Base-by-base conservation (phyloP, 768 basidiomycete species). In the Xerocomellus amylosporus region DNA sequence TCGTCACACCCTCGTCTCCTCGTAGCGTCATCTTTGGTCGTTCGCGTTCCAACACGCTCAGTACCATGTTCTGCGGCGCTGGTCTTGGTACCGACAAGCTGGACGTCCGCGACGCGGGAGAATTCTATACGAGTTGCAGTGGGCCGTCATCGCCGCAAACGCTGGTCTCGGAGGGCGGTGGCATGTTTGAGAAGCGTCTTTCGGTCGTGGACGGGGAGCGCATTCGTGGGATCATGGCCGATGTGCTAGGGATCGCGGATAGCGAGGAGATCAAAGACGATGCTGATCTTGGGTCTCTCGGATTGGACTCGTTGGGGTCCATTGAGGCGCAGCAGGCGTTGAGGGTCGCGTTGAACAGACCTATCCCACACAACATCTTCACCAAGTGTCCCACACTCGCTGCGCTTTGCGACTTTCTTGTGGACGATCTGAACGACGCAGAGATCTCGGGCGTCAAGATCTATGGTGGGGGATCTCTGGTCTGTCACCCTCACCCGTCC, bases 291-390 rank as follows among this genome's bases (percentile, higher is more conserved):
- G 74, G 73, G 17, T 64, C 71, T 0, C 72, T 87, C 14, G 86
- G 87, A 4, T 67, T 88, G 20, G 85, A 88, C 59, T 88, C 86
- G 1, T 66, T 89, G 49, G 78, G 79, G 20, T 80, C 82, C 1
- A 84, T 88, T 52, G 87, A 89, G 59, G 77, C 77, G 33, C 72
- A 79, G 8, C 77, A 83, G 38, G 72, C 72, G 1, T 60, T 87
- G 38, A 72, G 73, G 54, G 66, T 68, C 5, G 73, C 75, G 45
- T 74, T 77, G 47, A 67, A 71, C 19, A 54, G 78, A 31, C 64
- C 73, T 4, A 61, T 87, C 10, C 78, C 85, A 1, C 62, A 64
- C 5, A 62, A 77, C 47, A 60, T 85, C 24, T 78, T 87, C 51
- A 49, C 54, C 4, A 63, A 58, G 2, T 71, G 73, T 58, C 64